These are phyloP conservation scores for Cutaneotrichosporon cavernicola DNA, from an alignment of 1,284 basidiomycete species.

Conservation along the genomic window DNA sequence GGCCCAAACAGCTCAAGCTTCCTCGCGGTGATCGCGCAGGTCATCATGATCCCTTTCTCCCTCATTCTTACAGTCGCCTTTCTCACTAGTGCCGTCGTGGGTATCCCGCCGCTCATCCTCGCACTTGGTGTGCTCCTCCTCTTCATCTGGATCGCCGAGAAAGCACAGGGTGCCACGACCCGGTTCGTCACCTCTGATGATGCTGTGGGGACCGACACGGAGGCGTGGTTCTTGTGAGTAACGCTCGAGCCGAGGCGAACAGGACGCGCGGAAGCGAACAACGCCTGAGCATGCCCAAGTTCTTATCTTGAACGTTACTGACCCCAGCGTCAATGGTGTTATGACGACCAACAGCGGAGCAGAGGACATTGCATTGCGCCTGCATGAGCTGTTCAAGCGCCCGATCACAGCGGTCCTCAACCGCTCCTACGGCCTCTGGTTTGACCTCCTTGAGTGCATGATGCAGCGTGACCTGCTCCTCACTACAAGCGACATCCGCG, in stretches of 20 bases:
- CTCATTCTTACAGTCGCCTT: conserved; percentile 27
- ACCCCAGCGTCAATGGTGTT: conserved; percentile 41
- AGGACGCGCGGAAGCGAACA: neutral
- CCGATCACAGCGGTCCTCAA: conserved; percentile 39
- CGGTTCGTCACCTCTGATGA: conserved; percentile 12
- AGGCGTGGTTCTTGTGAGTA: conserved; percentile 40
- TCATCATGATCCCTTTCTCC: conserved; percentile 23
- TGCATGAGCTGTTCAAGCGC: conserved; percentile 34
- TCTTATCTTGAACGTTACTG: neutral
- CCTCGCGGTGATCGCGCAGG: conserved; percentile 17
- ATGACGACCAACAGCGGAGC: conserved; percentile 32
- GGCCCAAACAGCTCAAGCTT: neutral
- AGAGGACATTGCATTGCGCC: conserved; percentile 28
- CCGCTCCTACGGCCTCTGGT: conserved; percentile 38
- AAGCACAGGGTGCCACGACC: conserved; percentile 2
- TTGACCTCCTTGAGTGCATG: conserved; percentile 43
- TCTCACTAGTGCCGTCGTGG: conserved; percentile 14
- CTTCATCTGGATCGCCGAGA: conserved; percentile 17
- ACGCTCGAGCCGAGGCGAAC: neutral
- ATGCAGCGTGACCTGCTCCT: conserved; percentile 39
- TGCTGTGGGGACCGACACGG: conserved; percentile 19
- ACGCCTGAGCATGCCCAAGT: neutral
- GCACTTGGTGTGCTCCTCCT: conserved; percentile 1
- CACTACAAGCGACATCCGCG: conserved; percentile 33
- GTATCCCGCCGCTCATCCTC: conserved; percentile 19